These are phyloP conservation scores for Gelatoporia subvermispora DNA, from an alignment of 768 basidiomycete genomes.

Conservation along the genomic window DNA sequence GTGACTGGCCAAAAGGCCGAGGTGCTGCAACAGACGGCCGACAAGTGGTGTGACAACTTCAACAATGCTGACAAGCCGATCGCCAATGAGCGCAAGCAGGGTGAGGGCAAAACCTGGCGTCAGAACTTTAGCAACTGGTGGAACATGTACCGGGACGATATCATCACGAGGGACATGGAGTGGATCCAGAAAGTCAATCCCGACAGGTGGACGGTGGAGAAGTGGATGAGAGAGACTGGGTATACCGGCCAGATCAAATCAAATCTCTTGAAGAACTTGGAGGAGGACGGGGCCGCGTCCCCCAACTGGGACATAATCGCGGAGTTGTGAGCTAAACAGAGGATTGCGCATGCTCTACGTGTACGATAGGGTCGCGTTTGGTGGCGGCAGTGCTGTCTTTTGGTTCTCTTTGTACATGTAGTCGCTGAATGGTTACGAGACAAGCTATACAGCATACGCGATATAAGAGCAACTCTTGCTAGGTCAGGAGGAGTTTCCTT, in stretches of 20 bases:
- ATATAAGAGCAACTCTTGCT: no score
- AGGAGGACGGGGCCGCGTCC: constrained; percentile 6
- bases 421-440: no score
- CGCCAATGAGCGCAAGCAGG: constrained; percentile 10
- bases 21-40: constrained; percentile 11
- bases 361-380: no score
- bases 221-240: constrained; percentile 34
- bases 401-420: no score
- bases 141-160: constrained; percentile 36
- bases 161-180: constrained; percentile 37
- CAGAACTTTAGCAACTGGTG: constrained; percentile 41
- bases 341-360: no score
- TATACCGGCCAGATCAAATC: constrained; percentile 15
- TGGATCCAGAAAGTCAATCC: constrained; percentile 39
- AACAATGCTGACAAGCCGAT: constrained; percentile 15
- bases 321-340: no score
- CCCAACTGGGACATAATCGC: neutral
- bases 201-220: constrained; percentile 29
- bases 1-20: constrained; percentile 23
- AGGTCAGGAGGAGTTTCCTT: no score
- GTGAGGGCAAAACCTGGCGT: constrained; percentile 18
- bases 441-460: no score
- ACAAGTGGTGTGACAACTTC: constrained; percentile 12
- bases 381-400: no score
- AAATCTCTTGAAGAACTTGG: constrained; percentile 6